phyloP scores from a whole-genome alignment of 106 monocot genomes.

The Posidonia australis region DNA sequence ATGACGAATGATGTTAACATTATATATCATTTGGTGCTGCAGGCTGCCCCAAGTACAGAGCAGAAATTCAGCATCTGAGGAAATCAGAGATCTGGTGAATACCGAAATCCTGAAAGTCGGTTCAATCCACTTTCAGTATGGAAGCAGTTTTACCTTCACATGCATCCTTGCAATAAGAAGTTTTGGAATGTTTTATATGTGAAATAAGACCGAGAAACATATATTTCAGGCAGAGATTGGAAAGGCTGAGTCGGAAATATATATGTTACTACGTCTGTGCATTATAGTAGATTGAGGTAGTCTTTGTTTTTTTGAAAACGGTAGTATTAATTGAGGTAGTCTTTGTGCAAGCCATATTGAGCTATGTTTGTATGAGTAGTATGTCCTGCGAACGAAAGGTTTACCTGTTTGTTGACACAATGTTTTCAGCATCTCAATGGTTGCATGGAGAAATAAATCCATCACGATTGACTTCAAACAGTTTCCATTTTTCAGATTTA shows the following conservation, averaged over 20 bases:
- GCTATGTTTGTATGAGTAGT: constrained; percentile 4
- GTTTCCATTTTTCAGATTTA: too few species aligned
- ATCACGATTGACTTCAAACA: background rate
- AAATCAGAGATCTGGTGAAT: background rate
- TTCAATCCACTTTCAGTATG: background rate
- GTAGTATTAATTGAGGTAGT: too few species aligned
- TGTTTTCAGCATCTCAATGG: background rate
- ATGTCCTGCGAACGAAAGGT: background rate
- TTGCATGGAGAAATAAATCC: background rate
- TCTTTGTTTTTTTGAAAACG: too few species aligned
- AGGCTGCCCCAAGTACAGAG: constrained; percentile 45
- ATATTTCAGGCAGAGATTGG: background rate
- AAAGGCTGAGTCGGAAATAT: background rate
- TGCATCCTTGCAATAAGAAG: background rate
- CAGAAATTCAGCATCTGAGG: constrained; percentile 52
- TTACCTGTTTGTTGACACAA: background rate
- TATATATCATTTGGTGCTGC: constrained; percentile 1
- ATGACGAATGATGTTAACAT: background rate
- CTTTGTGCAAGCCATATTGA: background rate
- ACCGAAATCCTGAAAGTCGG: background rate
- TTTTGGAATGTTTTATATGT: background rate
- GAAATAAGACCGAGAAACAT: background rate
- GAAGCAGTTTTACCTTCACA: background rate
- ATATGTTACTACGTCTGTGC: background rate
- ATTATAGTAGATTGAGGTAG: background rate